Evolutionary conservation across 305 asterid genomes (phyloP).

Genomic region (Solanum hybrid): DNA sequence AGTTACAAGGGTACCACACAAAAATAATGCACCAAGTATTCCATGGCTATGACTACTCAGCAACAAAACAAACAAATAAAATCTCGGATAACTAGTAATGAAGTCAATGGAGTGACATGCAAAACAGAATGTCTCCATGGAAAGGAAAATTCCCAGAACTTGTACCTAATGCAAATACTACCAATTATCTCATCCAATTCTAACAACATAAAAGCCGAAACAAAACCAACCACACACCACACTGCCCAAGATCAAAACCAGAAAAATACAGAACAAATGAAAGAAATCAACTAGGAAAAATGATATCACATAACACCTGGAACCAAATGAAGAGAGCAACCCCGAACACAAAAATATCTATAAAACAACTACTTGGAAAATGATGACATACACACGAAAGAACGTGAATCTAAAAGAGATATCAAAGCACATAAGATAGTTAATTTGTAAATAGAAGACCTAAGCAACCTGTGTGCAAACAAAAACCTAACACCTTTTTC

Average conservation of each 20-base stretch:
- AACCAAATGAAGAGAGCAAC: no score
- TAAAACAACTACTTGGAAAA: no score
- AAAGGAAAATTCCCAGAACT: neutral
- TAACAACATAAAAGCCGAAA: neutral
- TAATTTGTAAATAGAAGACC: no score
- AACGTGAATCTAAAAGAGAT: no score
- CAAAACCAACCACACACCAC: neutral
- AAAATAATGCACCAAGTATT: no score
- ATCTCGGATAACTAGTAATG: neutral
- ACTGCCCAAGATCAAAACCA: neutral
- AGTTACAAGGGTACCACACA: no score
- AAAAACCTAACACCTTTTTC: no score
- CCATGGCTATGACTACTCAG: neutral
- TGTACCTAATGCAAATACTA: neutral
- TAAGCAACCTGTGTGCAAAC: no score
- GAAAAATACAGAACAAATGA: neutral
- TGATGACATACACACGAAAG: no score
- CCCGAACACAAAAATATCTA: no score
- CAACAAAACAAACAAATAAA: no score
- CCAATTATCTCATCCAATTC: neutral
- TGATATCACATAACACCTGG: neutral
- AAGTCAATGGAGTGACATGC: neutral
- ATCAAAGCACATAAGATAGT: no score
- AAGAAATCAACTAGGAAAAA: neutral
- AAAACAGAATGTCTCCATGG: neutral